Percentiles rank a stretch among this genome's conserved stretches.
Evolutionary conservation across 2,329 filamentous ascomycete genomes (phyloP).

Genomic region (Penicillium brasilianum): DNA sequence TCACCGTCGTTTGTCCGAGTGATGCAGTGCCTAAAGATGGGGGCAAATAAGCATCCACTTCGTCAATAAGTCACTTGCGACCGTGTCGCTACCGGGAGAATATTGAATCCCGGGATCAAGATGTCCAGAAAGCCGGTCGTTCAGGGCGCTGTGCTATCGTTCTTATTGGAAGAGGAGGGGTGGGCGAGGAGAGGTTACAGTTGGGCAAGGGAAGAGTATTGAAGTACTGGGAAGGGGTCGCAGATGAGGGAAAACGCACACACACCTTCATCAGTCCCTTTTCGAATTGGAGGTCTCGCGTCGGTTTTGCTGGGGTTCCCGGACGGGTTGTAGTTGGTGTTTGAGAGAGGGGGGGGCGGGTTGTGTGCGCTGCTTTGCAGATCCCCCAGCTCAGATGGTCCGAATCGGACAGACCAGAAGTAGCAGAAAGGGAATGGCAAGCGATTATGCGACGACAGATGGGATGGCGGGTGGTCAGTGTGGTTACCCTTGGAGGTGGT

Average conservation of each 20-base stretch:
- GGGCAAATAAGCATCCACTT: constrained; percentile 27
- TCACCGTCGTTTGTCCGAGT: constrained; percentile 37
- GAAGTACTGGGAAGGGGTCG: not conserved
- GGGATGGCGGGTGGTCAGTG: not conserved
- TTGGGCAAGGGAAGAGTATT: not conserved
- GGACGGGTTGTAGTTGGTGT: constrained; percentile 17
- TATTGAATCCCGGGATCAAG: constrained; percentile 12
- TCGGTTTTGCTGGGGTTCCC: constrained; percentile 13
- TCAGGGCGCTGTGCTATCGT: constrained; percentile 35
- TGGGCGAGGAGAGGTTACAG: constrained; percentile 4
- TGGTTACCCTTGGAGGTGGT: constrained; percentile 1
- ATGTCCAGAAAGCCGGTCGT: constrained; percentile 14
- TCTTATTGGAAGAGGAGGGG: constrained; percentile 22
- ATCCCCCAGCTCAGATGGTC: constrained; percentile 20
- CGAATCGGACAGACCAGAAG: constrained; percentile 14
- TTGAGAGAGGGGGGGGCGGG: constrained; percentile 23
- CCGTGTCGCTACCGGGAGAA: constrained; percentile 24
- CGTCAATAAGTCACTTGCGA: constrained; percentile 26
- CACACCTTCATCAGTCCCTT: constrained; percentile 38
- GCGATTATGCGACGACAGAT: not conserved
- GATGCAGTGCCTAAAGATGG: constrained; percentile 26
- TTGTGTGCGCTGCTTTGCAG: constrained; percentile 29
- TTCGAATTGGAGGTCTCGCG: constrained; percentile 25
- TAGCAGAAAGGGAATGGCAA: constrained; percentile 10
- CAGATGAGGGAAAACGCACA: constrained; percentile 11